A percentile compares a stretch with the other conserved stretches of the same genome.
Conservation (phyloP, 106 monocot species). For the Phalaenopsis equestris region DNA sequence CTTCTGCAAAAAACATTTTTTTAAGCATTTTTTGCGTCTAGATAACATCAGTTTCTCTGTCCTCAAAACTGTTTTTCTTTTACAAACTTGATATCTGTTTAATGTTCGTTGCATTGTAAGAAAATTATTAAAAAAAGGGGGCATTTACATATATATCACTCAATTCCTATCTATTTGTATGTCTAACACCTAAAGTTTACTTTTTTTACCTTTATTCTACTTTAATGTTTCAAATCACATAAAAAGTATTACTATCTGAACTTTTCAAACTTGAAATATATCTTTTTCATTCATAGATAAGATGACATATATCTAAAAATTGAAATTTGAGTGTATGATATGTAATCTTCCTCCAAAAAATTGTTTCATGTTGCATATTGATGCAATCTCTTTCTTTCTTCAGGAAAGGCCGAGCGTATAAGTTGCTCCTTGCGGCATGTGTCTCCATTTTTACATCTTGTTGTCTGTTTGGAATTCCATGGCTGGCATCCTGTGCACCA, state of each 20-base stretch:
- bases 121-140: neutral
- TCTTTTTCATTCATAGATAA: neutral
- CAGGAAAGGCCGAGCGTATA: slow-evolving; percentile 37
- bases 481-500: slow-evolving; percentile 43
- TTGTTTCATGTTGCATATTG: neutral
- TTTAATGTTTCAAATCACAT: too few relatives aligned
- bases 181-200: too few relatives aligned
- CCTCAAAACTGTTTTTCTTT: neutral
- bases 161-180: too few relatives aligned
- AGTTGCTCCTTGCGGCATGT: slow-evolving; percentile 33
- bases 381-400: neutral
- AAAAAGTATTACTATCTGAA: too few relatives aligned
- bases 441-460: slow-evolving; percentile 40
- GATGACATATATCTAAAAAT: too few relatives aligned
- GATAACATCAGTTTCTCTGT: neutral
- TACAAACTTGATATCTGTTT: neutral
- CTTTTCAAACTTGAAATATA: neutral
- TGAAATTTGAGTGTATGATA: too few relatives aligned
- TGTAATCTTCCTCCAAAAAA: too few relatives aligned
- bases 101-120: neutral
- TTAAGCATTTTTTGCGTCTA: neutral
- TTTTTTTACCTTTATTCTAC: too few relatives aligned
- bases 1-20: neutral
- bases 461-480: slow-evolving; percentile 43
- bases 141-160: too few relatives aligned